A percentile compares a stretch with the other conserved stretches of the same genome.
phyloP scores from a whole-genome alignment of 139 green algal genomes.

The Coelastrella sp. region DNA sequence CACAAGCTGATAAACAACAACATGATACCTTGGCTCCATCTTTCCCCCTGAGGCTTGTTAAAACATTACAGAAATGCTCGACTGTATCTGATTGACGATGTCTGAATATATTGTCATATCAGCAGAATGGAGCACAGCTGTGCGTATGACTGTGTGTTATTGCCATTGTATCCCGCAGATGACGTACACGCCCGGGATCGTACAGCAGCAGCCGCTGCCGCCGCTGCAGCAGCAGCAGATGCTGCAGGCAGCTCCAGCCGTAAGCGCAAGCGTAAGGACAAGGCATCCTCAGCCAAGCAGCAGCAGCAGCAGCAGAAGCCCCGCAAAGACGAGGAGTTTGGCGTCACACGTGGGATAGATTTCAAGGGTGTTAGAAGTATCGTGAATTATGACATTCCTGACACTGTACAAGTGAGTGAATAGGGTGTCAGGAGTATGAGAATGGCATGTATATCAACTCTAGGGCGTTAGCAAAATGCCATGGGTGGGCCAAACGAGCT shows the following conservation, averaged over 20 bases:
- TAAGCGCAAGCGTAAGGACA: slow-evolving; percentile 35
- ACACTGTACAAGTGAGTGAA: slow-evolving; percentile 21
- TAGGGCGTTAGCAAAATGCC: neutral
- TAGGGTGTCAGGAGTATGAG: neutral
- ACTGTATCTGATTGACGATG: no score
- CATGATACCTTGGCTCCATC: no score
- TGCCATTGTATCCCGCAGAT: slow-evolving; percentile 53
- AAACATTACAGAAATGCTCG: no score
- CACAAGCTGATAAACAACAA: neutral
- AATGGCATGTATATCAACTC: neutral
- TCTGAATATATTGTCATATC: neutral
- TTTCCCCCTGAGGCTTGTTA: no score
- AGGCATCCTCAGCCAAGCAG: slow-evolving; percentile 31
- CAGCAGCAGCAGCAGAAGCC: slow-evolving; percentile 27
- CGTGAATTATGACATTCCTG: slow-evolving; percentile 89
- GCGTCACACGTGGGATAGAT: slow-evolving; percentile 96
- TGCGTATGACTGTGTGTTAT: neutral
- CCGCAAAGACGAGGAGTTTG: slow-evolving; percentile 91
- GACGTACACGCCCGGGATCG: slow-evolving; percentile 67
- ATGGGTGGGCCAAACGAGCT: neutral
- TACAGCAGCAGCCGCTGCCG: slow-evolving; percentile 9
- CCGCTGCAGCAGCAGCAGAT: slow-evolving; percentile 39
- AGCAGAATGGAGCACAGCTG: neutral
- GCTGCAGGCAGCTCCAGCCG: neutral
- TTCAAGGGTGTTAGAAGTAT: slow-evolving; percentile 97